phyloP scores from a whole-genome alignment of 2,329 filamentous ascomycete species.

The Lecanicillium sp. region DNA sequence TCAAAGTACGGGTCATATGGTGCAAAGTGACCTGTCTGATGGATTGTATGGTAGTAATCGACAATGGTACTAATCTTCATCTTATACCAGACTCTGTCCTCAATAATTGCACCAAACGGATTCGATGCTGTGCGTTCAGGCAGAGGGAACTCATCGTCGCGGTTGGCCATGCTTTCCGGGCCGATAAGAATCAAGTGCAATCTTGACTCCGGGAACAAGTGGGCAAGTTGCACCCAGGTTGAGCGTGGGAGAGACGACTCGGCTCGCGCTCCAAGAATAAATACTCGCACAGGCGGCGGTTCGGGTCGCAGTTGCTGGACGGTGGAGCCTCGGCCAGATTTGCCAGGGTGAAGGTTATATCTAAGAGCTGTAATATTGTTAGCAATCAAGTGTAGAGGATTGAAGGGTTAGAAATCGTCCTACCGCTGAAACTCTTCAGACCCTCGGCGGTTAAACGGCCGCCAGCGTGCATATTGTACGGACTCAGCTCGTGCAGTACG shows the following conservation, averaged over 20 bases:
- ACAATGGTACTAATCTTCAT: constrained; percentile 98
- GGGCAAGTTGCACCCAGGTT: constrained; percentile 88
- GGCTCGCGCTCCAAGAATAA: constrained; percentile 90
- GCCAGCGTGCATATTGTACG: constrained; percentile 70
- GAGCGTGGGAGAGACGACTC: constrained; percentile 92
- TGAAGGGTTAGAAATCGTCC: constrained; percentile 21
- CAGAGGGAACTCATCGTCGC: constrained; percentile 85
- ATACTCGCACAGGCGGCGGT: constrained; percentile 82
- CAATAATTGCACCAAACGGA: constrained; percentile 88
- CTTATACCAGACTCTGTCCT: constrained; percentile 78
- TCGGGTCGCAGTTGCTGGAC: constrained; percentile 76
- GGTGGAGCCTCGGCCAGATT: constrained; percentile 61
- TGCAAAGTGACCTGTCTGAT: constrained; percentile 81
- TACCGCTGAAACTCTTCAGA: constrained; percentile 87
- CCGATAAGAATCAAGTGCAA: constrained; percentile 93
- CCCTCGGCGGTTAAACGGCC: constrained; percentile 79
- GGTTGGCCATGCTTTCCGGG: constrained; percentile 90
- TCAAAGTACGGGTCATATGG: constrained; percentile 98
- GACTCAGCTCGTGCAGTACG: constrained; percentile 87
- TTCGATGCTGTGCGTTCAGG: constrained; percentile 78
- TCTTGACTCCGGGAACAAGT: constrained; percentile 86
- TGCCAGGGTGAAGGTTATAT: constrained; percentile 87
- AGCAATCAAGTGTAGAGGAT: constrained; percentile 8
- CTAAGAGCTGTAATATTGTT: constrained; percentile 57
- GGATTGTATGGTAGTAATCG: constrained; percentile 95